Evolutionary conservation across 2,329 filamentous ascomycete genomes (phyloP), one percentile per base, ranked within the genome.

Genomic region (Paramyrothecium roridum): DNA sequence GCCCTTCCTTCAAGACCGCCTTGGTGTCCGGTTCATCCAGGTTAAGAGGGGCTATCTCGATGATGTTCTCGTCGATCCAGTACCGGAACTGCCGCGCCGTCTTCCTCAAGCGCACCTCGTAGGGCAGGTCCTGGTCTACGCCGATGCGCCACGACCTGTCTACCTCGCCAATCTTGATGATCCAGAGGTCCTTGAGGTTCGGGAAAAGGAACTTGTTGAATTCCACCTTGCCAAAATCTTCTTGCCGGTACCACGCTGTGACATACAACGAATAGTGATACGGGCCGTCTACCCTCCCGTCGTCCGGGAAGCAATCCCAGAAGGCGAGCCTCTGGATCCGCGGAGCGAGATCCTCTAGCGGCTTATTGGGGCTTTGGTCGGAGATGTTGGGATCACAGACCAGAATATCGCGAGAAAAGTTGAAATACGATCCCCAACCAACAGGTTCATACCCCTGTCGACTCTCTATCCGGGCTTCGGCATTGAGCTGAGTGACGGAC

Each of bases 301-400:
- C 72, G 55, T 74, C 72, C 1, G 71, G 71, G 54, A 71, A 71
- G 57, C 72, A 74, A 57, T 74, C 72, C 72, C 72, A 74, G 49
- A 73, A 73, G 12, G 69, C 71, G 33, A 73, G 59, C 45, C 69
- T 66, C 56, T 68, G 66, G 54, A 73, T 65, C 23, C 63, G 63
- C 19, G 67, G 66, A 1, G 70, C 71, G 33, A 74, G 59, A 16
- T 65, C 58, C 48, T 73, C 71, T 21, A 73, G 61, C 19, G 66
- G 65, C 45, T 65, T 59, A 37, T 70, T 65, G 43, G 64, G 59
- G 23, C 60, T 64, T 53, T 69, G 63, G 33, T 73, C 70, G 19
- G 68, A 65, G 52, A 74, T 70, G 54, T 63, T 69, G 55, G 69
- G 64, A 57, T 74, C 72, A 58, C 72, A 74, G 52, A 74, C 68